Percentiles rank a stretch among this genome's conserved stretches.
These are phyloP conservation scores for Larix kaempferi DNA, from an alignment of 75 land plant species.

Conservation along the genomic window DNA sequence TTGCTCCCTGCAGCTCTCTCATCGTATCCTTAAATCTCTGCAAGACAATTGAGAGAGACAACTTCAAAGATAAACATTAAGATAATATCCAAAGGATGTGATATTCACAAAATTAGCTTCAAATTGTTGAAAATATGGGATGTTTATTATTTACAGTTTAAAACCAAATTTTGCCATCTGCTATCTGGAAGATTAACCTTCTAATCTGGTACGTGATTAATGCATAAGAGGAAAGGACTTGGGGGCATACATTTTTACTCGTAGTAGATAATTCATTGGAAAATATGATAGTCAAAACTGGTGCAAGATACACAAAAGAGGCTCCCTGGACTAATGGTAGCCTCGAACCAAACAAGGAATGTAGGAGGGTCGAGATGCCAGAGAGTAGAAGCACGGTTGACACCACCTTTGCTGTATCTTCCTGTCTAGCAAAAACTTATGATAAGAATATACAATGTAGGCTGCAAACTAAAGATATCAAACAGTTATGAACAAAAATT, in stretches of 20 bases:
- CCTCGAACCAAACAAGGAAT: slow-evolving; percentile 47
- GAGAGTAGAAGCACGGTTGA: slow-evolving; percentile 56
- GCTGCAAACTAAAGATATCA: not conserved
- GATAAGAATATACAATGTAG: not conserved
- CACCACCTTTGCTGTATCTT: slow-evolving; percentile 44
- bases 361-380: slow-evolving; percentile 48
- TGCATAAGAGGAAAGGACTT: not conserved
- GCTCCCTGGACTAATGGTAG: slow-evolving; percentile 53
- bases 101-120: not conserved
- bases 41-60: slow-evolving; percentile 3
- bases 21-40: slow-evolving; percentile 93
- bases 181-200: not conserved
- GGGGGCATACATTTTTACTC: slow-evolving; percentile 29
- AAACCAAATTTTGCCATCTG: slow-evolving; percentile 2
- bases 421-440: not conserved
- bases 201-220: not conserved
- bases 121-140: not conserved
- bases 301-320: slow-evolving; percentile 58
- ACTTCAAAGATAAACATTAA: not conserved
- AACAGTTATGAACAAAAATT: not conserved
- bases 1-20: slow-evolving; percentile 97
- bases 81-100: not conserved
- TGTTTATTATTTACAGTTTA: not conserved
- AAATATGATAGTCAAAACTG: slow-evolving; percentile 41
- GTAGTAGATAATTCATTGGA: slow-evolving; percentile 18